Evolutionary conservation across 176 grass and related monocot species (phyloP), one percentile per base, ranked within the genome.

Genomic region (Carex cristatella): DNA sequence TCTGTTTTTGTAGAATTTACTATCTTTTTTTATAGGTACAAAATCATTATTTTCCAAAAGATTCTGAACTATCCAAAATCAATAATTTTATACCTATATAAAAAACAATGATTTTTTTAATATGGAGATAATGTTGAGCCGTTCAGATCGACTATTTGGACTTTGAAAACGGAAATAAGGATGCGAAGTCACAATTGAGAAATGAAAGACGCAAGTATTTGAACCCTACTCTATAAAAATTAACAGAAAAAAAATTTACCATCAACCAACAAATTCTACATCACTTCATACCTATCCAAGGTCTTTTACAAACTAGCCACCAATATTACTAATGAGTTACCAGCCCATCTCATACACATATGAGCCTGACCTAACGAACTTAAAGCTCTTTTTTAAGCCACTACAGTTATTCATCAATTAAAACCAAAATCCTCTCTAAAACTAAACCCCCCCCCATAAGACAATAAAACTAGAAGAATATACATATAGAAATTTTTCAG

Each of bases 401-500:
- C 72, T 55, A 55, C 72, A 54, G 72, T 76, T 76, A 76, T 76
- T 76, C 72, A 76, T 76, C 60, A 82, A 61, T 82, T 67, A 69
- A 83, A 19, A 69, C 46, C 61, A 83, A 53, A 83, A 32, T 54
- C 46, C 65, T 63, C 63, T 57, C 81, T 83, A 83, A 51, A 69
- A 83, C 63, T 83, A 68, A 68, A 44, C 79, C 5, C 9, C 19
- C 30, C 19, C n/a, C 7, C 80, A 65, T 54, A 69, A 65, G 65
- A 23, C 37, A 85, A 60, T 61, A 77, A 77, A 44, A 85, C 31
- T 77, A 85, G 63, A 67, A 74, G 83, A 77, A 77, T 85, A 62
- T 85, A 85, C 83, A 85, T 62, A 85, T 32, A 73, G 85, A 59
- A 74, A 80, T 68, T 83, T 85, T 86, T 81, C 69, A 65, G 18